Conservation (phyloP, 257 asterid species). For the Lycium barbarum region DNA sequence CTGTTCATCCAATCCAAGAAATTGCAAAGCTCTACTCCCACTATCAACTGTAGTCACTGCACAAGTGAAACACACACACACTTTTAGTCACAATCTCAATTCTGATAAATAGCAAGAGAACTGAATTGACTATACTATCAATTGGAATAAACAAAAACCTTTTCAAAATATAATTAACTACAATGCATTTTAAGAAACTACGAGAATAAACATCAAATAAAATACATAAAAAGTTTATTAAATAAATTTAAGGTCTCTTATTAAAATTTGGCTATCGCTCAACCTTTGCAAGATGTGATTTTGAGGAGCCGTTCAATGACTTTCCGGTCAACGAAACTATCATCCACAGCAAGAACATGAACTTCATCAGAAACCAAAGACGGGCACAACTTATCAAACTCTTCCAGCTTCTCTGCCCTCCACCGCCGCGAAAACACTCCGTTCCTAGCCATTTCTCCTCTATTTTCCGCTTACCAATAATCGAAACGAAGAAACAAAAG, state of each 20-base stretch:
- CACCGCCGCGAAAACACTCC: slow-evolving; percentile 41
- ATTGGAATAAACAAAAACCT: no score
- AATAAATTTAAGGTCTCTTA: no score
- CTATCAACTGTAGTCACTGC: slow-evolving; percentile 90
- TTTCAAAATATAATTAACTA: no score
- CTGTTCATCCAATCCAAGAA: slow-evolving; percentile 80
- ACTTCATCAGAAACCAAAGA: slow-evolving; percentile 40
- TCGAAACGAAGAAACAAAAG: no score
- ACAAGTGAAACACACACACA: not conserved
- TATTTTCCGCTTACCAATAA: no score
- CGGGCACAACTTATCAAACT: slow-evolving; percentile 27
- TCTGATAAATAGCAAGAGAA: no score
- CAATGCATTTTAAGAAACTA: no score
- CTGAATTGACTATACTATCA: no score
- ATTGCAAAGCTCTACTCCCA: slow-evolving; percentile 87
- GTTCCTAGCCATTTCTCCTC: slow-evolving; percentile 23
- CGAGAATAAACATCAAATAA: no score
- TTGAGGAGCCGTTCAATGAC: slow-evolving; percentile 50
- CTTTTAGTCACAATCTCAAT: no score
- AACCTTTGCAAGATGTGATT: slow-evolving; percentile 52
- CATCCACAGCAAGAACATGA: slow-evolving; percentile 55
- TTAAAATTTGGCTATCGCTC: no score
- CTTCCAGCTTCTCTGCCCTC: slow-evolving; percentile 32
- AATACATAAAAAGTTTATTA: no score
- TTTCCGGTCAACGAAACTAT: slow-evolving; percentile 48